These are phyloP conservation scores for Orbilia brochopaga DNA, from an alignment of 2,329 filamentous ascomycete species.

Conservation along the genomic window DNA sequence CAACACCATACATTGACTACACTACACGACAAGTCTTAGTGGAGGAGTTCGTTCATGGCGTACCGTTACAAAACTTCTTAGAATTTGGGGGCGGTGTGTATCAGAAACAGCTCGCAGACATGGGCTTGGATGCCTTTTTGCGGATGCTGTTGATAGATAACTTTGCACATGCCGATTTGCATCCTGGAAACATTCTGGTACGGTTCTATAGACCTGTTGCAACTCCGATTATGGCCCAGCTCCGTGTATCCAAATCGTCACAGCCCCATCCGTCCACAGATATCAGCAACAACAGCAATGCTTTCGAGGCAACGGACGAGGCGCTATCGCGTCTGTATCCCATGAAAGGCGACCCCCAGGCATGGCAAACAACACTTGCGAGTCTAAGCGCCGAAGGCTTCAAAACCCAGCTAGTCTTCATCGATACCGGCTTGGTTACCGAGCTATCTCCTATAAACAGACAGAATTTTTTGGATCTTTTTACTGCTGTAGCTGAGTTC, in stretches of 20 bases:
- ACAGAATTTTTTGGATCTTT: slow-evolving; percentile 89
- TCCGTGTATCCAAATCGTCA: slow-evolving; percentile 56
- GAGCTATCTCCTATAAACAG: slow-evolving; percentile 87
- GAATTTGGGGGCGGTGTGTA: slow-evolving; percentile 91
- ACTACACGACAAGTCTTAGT: slow-evolving; percentile 90
- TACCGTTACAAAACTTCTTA: slow-evolving; percentile 86
- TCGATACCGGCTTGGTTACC: slow-evolving; percentile 93
- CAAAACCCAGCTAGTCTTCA: slow-evolving; percentile 92
- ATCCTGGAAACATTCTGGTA: slow-evolving; percentile 99
- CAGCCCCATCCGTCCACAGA: not conserved
- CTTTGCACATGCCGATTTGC: slow-evolving; percentile 93
- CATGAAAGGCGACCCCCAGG: slow-evolving; percentile 68
- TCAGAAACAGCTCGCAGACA: slow-evolving; percentile 90
- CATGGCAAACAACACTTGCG: slow-evolving; percentile 76
- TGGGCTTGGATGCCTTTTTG: slow-evolving; percentile 92
- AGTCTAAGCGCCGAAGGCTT: slow-evolving; percentile 86
- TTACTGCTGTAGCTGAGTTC: slow-evolving; percentile 94
- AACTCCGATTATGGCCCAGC: slow-evolving; percentile 67
- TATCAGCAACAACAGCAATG: slow-evolving; percentile 61
- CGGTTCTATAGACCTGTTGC: slow-evolving; percentile 88
- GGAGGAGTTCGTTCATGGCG: slow-evolving; percentile 94
- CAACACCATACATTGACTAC: slow-evolving; percentile 89
- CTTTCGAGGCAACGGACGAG: slow-evolving; percentile 78
- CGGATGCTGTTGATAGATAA: slow-evolving; percentile 98
- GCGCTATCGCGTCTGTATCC: slow-evolving; percentile 81